Evolutionary conservation across 306 rosid genomes (phyloP), one percentile per base, ranked within the genome.

Genomic region (Glycine soja): DNA sequence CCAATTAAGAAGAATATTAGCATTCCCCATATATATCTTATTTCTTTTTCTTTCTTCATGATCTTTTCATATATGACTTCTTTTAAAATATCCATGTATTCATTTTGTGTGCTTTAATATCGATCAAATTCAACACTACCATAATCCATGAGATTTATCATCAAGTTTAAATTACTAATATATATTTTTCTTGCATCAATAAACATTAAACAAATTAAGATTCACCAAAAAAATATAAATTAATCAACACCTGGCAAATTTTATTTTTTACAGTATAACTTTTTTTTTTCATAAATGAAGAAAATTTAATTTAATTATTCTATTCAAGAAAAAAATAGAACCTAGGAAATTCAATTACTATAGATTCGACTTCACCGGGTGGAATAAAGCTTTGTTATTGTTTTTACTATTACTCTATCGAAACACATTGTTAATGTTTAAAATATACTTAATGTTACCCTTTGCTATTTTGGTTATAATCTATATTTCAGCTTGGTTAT

Each of bases 401-500:
- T 24, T 45, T n/a, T 5, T 61, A 10, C n/a, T 10, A 10, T 4
- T 62, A 62, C n/a, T 32, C 8, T 62, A 62, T 32, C 13, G 4
- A 62, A 62, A 11, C 43, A 63, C 40, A 3, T 36, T 5, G 0
- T 63, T 12, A 34, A 32, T 13, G 11, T 36, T 16, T 65, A 67
- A 59, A 5, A 12, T 36, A 14, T 24, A 4, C 18, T 51, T 11
- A 72, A 1, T 58, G 2, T 65, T 8, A 45, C 5, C 10, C 13
- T 15, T 8, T 16, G 32, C 59, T 48, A 77, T 48, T 24, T n/a
- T n/a, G 13, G 46, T 67, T 7, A 16, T 57, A 30, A 9, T 51
- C 18, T 68, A 10, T 68, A 3, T 86, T 79, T 84, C 86, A 94
- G 98, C 93, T 92, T 51, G 98, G 96, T 82, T 92, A 90, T 82